Conservation (phyloP, 345 rosid genomes). For the Arabidopsis arenosa region DNA sequence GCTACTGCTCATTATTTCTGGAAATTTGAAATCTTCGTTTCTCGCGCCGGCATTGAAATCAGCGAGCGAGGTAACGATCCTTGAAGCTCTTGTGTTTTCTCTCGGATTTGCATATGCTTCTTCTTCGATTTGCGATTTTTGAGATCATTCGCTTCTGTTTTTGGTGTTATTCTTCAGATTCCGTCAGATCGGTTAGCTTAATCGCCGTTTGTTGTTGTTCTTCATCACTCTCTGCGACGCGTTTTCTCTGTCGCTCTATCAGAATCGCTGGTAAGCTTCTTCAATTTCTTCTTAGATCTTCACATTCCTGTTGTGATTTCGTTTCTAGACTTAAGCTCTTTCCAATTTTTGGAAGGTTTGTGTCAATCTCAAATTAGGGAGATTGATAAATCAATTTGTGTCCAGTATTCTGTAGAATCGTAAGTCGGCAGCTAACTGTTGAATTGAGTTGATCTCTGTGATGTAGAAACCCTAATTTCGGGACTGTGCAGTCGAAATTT, state of each 20-base stretch:
- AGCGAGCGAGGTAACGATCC: slow-evolving; percentile 32
- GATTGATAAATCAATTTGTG: neutral
- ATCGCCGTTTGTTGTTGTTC: slow-evolving; percentile 24
- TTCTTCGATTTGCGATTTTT: slow-evolving; percentile 11
- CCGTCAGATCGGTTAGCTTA: slow-evolving; percentile 12
- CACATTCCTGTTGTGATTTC: neutral
- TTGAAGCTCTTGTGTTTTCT: slow-evolving; percentile 13
- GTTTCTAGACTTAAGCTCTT: slow-evolving; percentile 19
- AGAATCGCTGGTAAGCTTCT: slow-evolving; percentile 18
- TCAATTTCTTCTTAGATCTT: slow-evolving; percentile 4
- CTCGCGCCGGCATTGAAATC: slow-evolving; percentile 44
- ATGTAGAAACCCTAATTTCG: slow-evolving; percentile 23
- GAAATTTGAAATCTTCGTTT: slow-evolving; percentile 33
- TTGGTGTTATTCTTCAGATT: slow-evolving; percentile 8
- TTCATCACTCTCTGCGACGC: slow-evolving; percentile 24
- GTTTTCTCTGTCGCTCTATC: neutral
- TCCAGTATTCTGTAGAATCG: neutral
- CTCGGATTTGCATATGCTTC: slow-evolving; percentile 5
- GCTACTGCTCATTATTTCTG: slow-evolving; percentile 11
- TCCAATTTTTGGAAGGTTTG: slow-evolving; percentile 4
- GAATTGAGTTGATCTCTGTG: slow-evolving; percentile 16
- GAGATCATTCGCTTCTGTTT: neutral
- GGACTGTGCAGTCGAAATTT: neutral
- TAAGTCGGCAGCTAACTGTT: slow-evolving; percentile 7
- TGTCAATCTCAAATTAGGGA: slow-evolving; percentile 1